These are phyloP conservation scores for Blastobotrys serpentis DNA, from an alignment of 1,139 yeast species.

Conservation along the genomic window DNA sequence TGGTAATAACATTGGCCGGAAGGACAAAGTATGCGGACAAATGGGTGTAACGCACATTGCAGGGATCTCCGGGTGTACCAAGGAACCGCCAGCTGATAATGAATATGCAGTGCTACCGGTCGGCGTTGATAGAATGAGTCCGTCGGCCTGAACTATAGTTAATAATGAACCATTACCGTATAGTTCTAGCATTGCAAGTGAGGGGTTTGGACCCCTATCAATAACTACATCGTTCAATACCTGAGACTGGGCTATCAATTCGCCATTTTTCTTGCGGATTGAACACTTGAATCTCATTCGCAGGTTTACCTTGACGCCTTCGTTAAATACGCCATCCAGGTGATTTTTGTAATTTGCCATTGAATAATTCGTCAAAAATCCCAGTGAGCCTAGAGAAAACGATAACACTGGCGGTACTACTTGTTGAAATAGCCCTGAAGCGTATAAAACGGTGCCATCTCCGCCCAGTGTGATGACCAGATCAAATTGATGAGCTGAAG, in stretches of 20 bases:
- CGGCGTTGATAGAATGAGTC: constrained; percentile 82
- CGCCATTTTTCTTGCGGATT: constrained; percentile 45
- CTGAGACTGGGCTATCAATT: constrained; percentile 40
- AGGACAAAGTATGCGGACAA: constrained; percentile 80
- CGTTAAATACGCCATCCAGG: constrained; percentile 56
- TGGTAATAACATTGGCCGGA: constrained; percentile 79
- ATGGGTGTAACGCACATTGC: constrained; percentile 80
- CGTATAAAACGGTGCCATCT: constrained; percentile 82
- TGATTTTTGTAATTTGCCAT: constrained; percentile 53
- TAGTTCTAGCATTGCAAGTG: constrained; percentile 72
- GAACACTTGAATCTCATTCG: constrained; percentile 80
- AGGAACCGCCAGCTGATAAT: constrained; percentile 81
- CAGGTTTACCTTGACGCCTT: constrained; percentile 65
- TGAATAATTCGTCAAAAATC: constrained; percentile 78
- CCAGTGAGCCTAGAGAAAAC: constrained; percentile 79
- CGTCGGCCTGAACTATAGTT: constrained; percentile 88
- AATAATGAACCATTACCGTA: constrained; percentile 71
- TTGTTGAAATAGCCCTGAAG: constrained; percentile 58
- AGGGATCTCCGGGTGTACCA: constrained; percentile 82
- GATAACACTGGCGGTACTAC: constrained; percentile 81
- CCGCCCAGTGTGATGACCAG: constrained; percentile 67
- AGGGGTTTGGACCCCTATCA: constrained; percentile 83
- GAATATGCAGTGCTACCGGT: constrained; percentile 93
- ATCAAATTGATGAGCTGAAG: constrained; percentile 56
- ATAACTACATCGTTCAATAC: constrained; percentile 84